Evolutionary conservation across 1,284 basidiomycete species (phyloP), one percentile per base, ranked within the genome.

Genomic region (Malassezia obtusa): DNA sequence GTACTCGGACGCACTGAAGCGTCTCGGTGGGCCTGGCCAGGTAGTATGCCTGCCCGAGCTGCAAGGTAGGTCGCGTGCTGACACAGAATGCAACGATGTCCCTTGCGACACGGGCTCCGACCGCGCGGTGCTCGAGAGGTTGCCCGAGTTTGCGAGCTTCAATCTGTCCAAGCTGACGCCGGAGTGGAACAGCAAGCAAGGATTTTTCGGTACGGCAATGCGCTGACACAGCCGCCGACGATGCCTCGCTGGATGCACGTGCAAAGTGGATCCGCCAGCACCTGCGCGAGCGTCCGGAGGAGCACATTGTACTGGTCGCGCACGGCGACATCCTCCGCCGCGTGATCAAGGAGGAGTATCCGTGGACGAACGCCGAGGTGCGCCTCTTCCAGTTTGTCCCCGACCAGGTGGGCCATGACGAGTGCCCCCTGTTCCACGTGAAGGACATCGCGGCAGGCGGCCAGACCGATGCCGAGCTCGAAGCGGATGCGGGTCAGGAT

Each of bases 341-440:
- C 39, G 64, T 73, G 48, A 67, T 67, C 4, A 56, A 56, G 3
- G 24, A 63, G 5, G 17, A 22, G 14, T 44, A 60, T 24, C 46
- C 50, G 3, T 73, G 69, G 70, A 69, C 65, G 50, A 73, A 72
- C 40, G 70, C 71, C 43, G 70, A 73, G 47, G 65, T 71, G 19
- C 61, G 65, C 15, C 57, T 61, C 12, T 73, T 63, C 55, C 56
- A 59, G 46, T 73, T 73, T 47, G 63, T 64, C 45, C 52, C 64
- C 3, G 47, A 44, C 17, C 37, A 49, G 2, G 64, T 71, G 35
- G 57, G 62, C 40, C 56, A 55, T 10, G 65, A 71, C 8, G 62
- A 49, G 0, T 63, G 61, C 40, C 66, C 60, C 0, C 55, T 73
- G 32, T 47, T 57, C 1, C 56, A 59, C 10, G 59, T 69, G 6